phyloP scores from a whole-genome alignment of 148 eudicot genomes.

The Selenicereus undatus region DNA sequence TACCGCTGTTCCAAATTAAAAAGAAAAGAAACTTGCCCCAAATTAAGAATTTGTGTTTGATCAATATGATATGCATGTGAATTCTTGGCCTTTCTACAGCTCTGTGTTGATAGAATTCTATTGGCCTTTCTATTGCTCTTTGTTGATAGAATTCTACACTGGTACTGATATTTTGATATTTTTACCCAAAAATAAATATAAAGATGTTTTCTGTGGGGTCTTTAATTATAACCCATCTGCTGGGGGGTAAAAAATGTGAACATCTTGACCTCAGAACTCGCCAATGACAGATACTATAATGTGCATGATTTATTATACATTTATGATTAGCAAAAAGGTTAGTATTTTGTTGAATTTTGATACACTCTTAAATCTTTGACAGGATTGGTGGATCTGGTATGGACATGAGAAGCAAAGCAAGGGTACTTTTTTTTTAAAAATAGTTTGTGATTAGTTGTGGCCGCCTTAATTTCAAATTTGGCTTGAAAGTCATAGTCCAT shows the following conservation, averaged over 20 bases:
- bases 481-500: background rate
- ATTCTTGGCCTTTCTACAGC: background rate
- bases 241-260: background rate
- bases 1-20: too few species aligned
- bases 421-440: constrained; percentile 31
- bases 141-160: background rate
- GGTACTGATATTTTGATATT: background rate
- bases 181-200: background rate
- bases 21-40: too few species aligned
- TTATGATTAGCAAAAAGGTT: background rate
- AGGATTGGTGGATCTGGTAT: constrained; percentile 98
- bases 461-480: background rate
- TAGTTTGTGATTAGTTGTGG: background rate
- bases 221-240: background rate
- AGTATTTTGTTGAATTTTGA: background rate
- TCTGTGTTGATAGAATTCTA: too few species aligned
- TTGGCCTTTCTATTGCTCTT: too few species aligned
- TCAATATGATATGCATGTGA: background rate
- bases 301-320: background rate
- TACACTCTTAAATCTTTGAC: constrained; percentile 13
- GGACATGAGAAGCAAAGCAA: constrained; percentile 95
- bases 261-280: background rate
- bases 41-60: too few species aligned
- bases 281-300: too few species aligned
- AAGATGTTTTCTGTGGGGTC: background rate